These are phyloP conservation scores for Flaveria brownii DNA, from an alignment of 129 eudicot genomes.

Conservation along the genomic window DNA sequence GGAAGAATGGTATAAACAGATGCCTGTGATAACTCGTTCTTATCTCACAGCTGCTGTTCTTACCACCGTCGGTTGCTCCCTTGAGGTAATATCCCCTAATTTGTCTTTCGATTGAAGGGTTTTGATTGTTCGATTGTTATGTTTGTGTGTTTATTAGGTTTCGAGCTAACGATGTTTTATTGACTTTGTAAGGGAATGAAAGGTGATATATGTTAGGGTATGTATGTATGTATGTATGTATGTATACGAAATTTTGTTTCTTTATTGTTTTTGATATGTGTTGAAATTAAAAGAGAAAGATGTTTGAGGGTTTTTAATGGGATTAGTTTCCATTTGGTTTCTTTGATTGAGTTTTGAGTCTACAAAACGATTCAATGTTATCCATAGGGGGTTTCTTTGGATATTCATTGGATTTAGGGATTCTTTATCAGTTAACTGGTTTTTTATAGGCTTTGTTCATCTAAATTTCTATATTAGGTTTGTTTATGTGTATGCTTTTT, in stretches of 20 bases:
- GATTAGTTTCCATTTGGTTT: not conserved
- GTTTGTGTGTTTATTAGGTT: no score
- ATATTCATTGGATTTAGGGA: not conserved
- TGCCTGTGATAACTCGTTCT: slow-evolving; percentile 86
- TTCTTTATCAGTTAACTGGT: not conserved
- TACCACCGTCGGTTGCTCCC: slow-evolving; percentile 84
- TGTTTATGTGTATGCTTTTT: not conserved
- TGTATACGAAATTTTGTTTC: no score
- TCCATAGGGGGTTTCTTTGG: not conserved
- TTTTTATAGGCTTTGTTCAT: not conserved
- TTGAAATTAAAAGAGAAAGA: not conserved
- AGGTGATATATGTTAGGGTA: no score
- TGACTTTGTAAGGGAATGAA: no score
- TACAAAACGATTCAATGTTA: not conserved
- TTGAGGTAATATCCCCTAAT: slow-evolving; percentile 46
- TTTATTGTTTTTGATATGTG: no score
- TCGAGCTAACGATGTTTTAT: no score
- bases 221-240: no score
- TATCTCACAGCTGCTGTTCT: slow-evolving; percentile 80
- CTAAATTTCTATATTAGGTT: not conserved
- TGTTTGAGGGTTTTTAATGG: not conserved
- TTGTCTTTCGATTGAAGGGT: not conserved
- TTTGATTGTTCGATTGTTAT: no score
- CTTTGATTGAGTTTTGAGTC: no score
- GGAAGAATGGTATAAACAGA: slow-evolving; percentile 92